Conservation (phyloP, 176 grass and related monocot species). For the Thalia dealbata region DNA sequence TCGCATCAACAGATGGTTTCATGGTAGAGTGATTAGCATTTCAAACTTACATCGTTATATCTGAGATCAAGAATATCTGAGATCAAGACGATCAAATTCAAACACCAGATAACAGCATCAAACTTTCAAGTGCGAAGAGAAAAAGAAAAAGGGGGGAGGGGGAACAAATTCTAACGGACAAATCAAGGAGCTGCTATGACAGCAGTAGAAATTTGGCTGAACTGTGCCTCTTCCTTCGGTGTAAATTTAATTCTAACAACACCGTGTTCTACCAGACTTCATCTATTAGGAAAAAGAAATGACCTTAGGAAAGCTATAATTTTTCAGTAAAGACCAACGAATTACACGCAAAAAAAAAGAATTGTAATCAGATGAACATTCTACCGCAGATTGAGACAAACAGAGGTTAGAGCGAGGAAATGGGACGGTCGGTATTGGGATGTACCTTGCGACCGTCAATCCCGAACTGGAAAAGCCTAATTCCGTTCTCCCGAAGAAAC, state of each 20-base stretch:
- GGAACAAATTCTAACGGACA: neutral
- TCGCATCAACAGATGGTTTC: no score
- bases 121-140: neutral
- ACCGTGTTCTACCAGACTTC: no score
- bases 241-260: no score
- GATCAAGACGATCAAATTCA: neutral
- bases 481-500: conserved; percentile 53
- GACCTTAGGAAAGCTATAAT: neutral
- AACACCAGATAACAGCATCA: neutral
- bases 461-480: conserved; percentile 64
- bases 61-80: neutral
- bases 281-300: neutral
- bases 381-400: no score
- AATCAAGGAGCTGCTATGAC: neutral
- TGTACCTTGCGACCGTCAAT: conserved; percentile 78
- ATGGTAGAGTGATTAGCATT: no score
- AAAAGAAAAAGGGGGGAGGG: neutral
- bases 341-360: no score
- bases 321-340: no score
- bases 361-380: neutral
- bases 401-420: no score
- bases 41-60: no score
- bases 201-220: neutral
- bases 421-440: neutral
- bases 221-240: neutral